These are phyloP conservation scores for Saccharomycopsis sp. DNA, from an alignment of 805 yeast genomes.

Conservation along the genomic window DNA sequence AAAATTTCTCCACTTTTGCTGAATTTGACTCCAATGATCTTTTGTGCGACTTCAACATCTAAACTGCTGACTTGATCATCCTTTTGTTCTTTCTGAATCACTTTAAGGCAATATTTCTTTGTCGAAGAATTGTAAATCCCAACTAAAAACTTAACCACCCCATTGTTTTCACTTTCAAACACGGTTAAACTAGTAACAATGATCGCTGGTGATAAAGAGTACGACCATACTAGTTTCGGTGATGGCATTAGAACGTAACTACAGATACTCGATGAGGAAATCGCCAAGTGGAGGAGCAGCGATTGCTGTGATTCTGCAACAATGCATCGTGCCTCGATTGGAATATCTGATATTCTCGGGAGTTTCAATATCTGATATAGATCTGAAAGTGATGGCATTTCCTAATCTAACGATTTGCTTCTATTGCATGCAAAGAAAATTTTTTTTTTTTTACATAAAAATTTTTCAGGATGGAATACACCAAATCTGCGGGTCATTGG, in stretches of 20 bases:
- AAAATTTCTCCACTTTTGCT: constrained; percentile 11
- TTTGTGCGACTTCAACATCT: constrained; percentile 7
- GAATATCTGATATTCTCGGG: constrained; percentile 19
- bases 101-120: constrained; percentile 13
- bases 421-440: background rate
- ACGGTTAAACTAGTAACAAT: constrained; percentile 29
- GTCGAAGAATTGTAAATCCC: constrained; percentile 9
- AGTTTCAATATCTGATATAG: constrained; percentile 17
- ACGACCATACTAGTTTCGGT: constrained; percentile 47
- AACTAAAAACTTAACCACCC: constrained; percentile 11
- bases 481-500: background rate
- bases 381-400: constrained; percentile 16
- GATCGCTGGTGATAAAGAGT: constrained; percentile 41
- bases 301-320: constrained; percentile 3
- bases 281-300: constrained; percentile 15
- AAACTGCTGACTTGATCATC: background rate
- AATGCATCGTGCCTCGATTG: constrained; percentile 11
- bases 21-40: constrained; percentile 7
- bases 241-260: constrained; percentile 41
- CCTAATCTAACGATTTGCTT: background rate
- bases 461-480: background rate
- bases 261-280: constrained; percentile 18
- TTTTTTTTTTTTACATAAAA: too few relatives aligned
- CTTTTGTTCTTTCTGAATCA: constrained; percentile 4
- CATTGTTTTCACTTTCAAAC: constrained; percentile 6